Evolutionary conservation across 331 rosid genomes (phyloP).

Genomic region (Acacia concinna): DNA sequence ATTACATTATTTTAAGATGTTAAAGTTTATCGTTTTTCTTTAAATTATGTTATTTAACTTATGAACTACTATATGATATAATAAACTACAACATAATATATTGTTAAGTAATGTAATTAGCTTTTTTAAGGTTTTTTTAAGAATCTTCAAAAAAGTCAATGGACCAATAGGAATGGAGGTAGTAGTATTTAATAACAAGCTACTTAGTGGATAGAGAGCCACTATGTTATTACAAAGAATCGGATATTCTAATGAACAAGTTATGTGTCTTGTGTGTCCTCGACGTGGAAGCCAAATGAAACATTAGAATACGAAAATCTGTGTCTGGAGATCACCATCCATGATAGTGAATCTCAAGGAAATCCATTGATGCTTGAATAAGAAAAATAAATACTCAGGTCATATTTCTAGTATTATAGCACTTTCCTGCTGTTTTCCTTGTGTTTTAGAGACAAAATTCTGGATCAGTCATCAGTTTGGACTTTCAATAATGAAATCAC

Average conservation of each 20-base stretch:
- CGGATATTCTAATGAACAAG: conserved; percentile 6
- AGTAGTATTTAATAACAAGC: neutral
- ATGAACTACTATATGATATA: too few relatives aligned
- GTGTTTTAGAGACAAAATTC: neutral
- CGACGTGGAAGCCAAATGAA: conserved; percentile 11
- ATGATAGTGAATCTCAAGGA: conserved; percentile 27
- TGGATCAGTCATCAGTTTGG: neutral
- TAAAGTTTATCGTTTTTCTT: too few relatives aligned
- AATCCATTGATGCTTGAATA: neutral
- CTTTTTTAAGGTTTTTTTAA: too few relatives aligned
- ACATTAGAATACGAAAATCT: neutral
- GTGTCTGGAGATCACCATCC: neutral
- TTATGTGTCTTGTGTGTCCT: neutral
- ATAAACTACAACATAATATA: too few relatives aligned
- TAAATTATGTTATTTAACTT: too few relatives aligned
- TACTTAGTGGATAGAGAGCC: neutral
- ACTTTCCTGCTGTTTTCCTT: conserved; percentile 4
- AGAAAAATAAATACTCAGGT: neutral
- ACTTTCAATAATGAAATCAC: neutral
- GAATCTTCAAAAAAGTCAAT: too few relatives aligned
- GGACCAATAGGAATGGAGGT: too few relatives aligned
- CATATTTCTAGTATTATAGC: neutral
- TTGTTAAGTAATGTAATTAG: too few relatives aligned
- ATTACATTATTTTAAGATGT: too few relatives aligned
- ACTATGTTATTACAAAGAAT: conserved; percentile 6